phyloP scores from a whole-genome alignment of 1,284 basidiomycete species.

The Ceratobasidium sp. region DNA sequence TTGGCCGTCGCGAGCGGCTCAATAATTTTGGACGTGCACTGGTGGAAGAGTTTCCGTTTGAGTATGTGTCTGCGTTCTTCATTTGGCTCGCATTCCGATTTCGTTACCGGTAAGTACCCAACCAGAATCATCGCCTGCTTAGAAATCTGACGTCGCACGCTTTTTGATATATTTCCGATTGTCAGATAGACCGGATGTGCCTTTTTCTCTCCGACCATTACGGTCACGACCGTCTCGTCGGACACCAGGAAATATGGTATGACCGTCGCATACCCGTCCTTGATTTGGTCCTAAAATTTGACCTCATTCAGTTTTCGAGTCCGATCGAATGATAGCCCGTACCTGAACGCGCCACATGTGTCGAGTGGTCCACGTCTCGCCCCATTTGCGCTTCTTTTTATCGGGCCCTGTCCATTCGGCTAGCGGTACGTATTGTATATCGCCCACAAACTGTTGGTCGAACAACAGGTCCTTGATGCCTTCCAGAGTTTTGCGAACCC shows the following conservation, averaged over 20 bases:
- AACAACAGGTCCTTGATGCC: neutral
- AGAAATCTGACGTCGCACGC: slow-evolving; percentile 10
- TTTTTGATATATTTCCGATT: slow-evolving; percentile 39
- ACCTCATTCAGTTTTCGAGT: no score
- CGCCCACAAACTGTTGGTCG: neutral
- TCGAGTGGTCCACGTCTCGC: no score
- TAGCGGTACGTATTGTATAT: neutral
- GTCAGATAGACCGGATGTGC: slow-evolving; percentile 41
- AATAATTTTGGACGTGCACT: slow-evolving; percentile 19
- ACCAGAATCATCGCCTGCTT: slow-evolving; percentile 31
- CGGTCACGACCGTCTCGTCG: slow-evolving; percentile 38
- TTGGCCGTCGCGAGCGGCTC: slow-evolving; percentile 14
- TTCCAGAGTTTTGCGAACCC: neutral
- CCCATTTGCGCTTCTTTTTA: no score
- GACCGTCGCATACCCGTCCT: no score
- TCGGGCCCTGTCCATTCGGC: no score
- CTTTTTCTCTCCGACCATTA: slow-evolving; percentile 34
- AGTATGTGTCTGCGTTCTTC: neutral
- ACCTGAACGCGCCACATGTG: no score
- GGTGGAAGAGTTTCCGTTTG: slow-evolving; percentile 4
- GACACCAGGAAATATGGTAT: no score
- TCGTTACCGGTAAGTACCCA: slow-evolving; percentile 35
- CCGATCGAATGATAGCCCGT: no score
- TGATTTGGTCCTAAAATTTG: no score
- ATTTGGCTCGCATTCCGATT: slow-evolving; percentile 2